Percentiles rank a stretch among this genome's conserved stretches.
phyloP scores from a whole-genome alignment of 108 stramenopile genomes.

The Skeletonema grethae region DNA sequence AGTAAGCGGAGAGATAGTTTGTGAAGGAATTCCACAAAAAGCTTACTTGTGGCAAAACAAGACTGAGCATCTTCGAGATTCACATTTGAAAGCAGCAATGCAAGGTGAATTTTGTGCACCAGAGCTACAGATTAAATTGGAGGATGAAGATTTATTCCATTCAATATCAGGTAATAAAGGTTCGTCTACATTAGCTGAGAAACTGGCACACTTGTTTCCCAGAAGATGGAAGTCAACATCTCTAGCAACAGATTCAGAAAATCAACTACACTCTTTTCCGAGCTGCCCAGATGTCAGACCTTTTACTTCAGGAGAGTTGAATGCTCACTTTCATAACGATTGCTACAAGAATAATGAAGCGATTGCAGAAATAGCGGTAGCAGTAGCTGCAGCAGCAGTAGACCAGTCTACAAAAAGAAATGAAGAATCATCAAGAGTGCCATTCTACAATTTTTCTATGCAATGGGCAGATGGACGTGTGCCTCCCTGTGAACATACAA shows the following conservation, averaged over 20 bases:
- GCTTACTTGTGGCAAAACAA: slow-evolving; percentile 64
- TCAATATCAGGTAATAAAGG: not conserved
- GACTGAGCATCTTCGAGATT: slow-evolving; percentile 37
- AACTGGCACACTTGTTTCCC: slow-evolving; percentile 30
- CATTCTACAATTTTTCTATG: slow-evolving; percentile 39
- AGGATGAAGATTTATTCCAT: slow-evolving; percentile 37
- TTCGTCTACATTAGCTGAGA: slow-evolving; percentile 5
- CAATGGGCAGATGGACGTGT: slow-evolving; percentile 59
- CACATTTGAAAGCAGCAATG: slow-evolving; percentile 46
- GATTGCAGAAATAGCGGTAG: not conserved
- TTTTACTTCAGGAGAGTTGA: slow-evolving; percentile 29
- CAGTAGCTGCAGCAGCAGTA: not conserved
- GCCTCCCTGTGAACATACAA: slow-evolving; percentile 64
- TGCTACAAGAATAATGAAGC: not conserved
- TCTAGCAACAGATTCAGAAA: not conserved
- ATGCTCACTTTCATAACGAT: slow-evolving; percentile 10
- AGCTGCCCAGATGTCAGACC: slow-evolving; percentile 29
- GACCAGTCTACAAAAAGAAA: not conserved
- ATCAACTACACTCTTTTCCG: not conserved
- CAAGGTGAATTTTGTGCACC: slow-evolving; percentile 61
- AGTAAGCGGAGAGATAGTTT: slow-evolving; percentile 14
- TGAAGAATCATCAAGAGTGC: not conserved
- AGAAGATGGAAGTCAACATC: slow-evolving; percentile 24
- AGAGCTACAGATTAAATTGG: slow-evolving; percentile 28
- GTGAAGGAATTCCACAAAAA: slow-evolving; percentile 50